These are phyloP conservation scores for Pseudohalonectria lignicola DNA, from an alignment of 2,329 filamentous ascomycete genomes.

Conservation along the genomic window DNA sequence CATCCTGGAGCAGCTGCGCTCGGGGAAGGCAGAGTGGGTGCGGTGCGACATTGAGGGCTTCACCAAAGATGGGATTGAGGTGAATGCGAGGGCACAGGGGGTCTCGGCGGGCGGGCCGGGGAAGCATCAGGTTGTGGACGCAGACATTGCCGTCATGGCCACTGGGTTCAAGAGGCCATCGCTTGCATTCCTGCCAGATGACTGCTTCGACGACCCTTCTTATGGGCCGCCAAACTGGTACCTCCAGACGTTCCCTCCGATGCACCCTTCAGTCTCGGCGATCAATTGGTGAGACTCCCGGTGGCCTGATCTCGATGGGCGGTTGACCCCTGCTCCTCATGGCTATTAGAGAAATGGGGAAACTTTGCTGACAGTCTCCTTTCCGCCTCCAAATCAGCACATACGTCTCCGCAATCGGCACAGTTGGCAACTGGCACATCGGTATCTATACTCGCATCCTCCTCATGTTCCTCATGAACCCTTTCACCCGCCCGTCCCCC, in stretches of 20 bases:
- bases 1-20: constrained; percentile 64
- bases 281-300: constrained; percentile 57
- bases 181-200: constrained; percentile 61
- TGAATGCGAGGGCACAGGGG: constrained; percentile 61
- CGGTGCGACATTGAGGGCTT: constrained; percentile 68
- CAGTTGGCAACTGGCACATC: constrained; percentile 80
- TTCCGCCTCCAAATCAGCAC: constrained; percentile 45
- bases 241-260: constrained; percentile 72
- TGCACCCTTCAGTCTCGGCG: constrained; percentile 61
- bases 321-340: neutral
- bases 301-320: too few species aligned
- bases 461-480: constrained; percentile 77
- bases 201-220: constrained; percentile 55
- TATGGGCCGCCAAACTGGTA: constrained; percentile 83
- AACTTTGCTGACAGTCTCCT: too few species aligned
- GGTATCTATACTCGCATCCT: constrained; percentile 81
- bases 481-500: constrained; percentile 58
- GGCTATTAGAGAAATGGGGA: too few species aligned
- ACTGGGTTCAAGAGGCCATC: constrained; percentile 70
- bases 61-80: constrained; percentile 49
- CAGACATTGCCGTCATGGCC: constrained; percentile 72
- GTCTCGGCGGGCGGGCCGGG: constrained; percentile 71
- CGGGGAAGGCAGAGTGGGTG: constrained; percentile 65
- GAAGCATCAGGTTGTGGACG: constrained; percentile 51
- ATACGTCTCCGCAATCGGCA: constrained; percentile 69